phyloP scores from a whole-genome alignment of 257 asterid species.

The Ajuga chamaepitys region DNA sequence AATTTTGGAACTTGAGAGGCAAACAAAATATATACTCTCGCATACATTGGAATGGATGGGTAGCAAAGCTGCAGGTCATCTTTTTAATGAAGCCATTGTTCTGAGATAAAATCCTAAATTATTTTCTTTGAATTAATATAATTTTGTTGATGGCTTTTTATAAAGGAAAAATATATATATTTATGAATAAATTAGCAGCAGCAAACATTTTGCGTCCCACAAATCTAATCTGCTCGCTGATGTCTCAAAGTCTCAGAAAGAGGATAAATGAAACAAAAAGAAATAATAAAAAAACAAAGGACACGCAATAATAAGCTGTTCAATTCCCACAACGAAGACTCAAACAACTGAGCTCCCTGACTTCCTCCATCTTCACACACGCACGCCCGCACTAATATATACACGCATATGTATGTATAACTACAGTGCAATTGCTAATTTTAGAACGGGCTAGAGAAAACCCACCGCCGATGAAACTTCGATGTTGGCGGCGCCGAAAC shows the following conservation, averaged over 20 bases:
- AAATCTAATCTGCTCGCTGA: slow-evolving; percentile 18
- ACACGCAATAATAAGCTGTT: not conserved
- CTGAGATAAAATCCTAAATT: too few relatives aligned
- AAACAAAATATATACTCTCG: too few relatives aligned
- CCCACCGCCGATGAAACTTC: slow-evolving; percentile 24
- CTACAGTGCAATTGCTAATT: not conserved
- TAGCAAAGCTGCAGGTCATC: too few relatives aligned
- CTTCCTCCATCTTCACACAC: not conserved
- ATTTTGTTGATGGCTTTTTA: too few relatives aligned
- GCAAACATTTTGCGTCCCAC: slow-evolving; percentile 16
- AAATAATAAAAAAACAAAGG: not conserved
- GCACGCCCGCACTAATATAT: not conserved
- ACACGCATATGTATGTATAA: not conserved
- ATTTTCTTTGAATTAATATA: too few relatives aligned
- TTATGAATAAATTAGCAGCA: not conserved
- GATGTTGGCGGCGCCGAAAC: slow-evolving; percentile 23
- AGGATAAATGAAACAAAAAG: not conserved
- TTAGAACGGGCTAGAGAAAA: not conserved
- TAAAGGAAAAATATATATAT: not conserved
- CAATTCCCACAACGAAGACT: not conserved
- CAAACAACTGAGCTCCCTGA: not conserved
- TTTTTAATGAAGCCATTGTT: too few relatives aligned
- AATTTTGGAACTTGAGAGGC: too few relatives aligned
- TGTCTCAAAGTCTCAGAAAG: not conserved
- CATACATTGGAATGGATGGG: too few relatives aligned